Evolutionary conservation across 2,329 filamentous ascomycete species (phyloP), one percentile per base, ranked within the genome.

Genomic region (Lecanicillium sp.): DNA sequence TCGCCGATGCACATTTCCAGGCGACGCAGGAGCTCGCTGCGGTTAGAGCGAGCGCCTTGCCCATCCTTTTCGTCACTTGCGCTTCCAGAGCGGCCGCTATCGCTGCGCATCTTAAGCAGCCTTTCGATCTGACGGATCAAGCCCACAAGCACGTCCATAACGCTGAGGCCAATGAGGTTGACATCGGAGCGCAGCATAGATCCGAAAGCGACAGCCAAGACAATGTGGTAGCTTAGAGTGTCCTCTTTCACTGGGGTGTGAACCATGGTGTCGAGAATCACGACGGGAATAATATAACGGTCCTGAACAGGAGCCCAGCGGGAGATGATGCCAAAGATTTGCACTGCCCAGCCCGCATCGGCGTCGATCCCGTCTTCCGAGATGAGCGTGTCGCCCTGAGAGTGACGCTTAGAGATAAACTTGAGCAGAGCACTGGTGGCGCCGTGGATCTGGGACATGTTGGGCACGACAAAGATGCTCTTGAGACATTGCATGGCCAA

Each of bases 271-370:
- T 96, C 89, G 64, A 94, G 79, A 3, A 84, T 74, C 1, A 85
- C 84, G 33, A 95, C 75, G 33, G 96, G 70, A 41, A 97, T 92
- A 29, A 90, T 79, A 63, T 94, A 97, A 39, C 92, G 84, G 54
- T 95, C 87, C 58, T 97, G 90, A 2, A 97, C 89, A 0, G 92
- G 88, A 1, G 88, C 84, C 88, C 89, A 97, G 42, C 79, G 77
- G 13, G 87, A 81, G 38, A 90, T 74, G 45, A 89, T 74, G 51
- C 83, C 78, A 57, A 94, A 87, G 36, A 97, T 71, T 41, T 80
- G 82, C 18, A 87, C 83, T 2, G 87, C 82, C 90, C 90, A 97
- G 36, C 77, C 83, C 32, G 68, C 65, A 49, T 74, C 71, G 31
- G 61, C 59, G 9, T 57, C 65, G 17, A 61, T 56, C 11, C 61